Conservation (phyloP, 495 filamentous ascomycete genomes). For the Daldinia loculata region DNA sequence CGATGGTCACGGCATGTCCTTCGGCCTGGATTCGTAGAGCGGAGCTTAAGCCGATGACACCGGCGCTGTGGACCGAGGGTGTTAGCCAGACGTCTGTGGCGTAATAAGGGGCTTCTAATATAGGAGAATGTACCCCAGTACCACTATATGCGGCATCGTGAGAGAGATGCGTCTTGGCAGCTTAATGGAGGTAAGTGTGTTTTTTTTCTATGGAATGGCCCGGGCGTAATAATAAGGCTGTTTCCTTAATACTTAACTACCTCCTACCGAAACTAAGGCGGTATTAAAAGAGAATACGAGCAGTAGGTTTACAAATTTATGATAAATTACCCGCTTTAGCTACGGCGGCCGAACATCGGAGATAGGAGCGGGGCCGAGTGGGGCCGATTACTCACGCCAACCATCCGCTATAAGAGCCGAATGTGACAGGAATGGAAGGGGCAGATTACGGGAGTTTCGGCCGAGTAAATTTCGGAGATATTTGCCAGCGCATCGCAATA, state of each 20-base stretch:
- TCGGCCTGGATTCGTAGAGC: constrained; percentile 60
- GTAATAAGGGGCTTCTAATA: neutral
- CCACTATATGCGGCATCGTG: constrained; percentile 48
- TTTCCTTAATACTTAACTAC: neutral
- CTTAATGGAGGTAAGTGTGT: neutral
- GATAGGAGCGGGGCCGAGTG: constrained; percentile 19
- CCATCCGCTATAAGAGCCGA: constrained; percentile 5
- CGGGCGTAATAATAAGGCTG: neutral
- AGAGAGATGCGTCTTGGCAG: neutral
- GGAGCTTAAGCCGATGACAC: constrained; percentile 65
- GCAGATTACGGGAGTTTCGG: neutral
- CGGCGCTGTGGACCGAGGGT: constrained; percentile 59
- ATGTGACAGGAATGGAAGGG: constrained; percentile 3
- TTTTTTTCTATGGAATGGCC: neutral
- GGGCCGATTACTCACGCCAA: constrained; percentile 11
- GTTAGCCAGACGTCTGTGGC: neutral
- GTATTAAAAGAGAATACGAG: no score
- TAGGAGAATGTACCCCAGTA: constrained; percentile 52
- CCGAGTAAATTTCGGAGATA: neutral
- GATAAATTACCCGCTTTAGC: neutral
- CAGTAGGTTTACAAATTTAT: neutral
- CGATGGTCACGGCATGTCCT: constrained; percentile 59
- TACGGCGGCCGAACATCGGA: constrained; percentile 31
- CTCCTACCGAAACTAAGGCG: neutral
- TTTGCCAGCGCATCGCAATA: neutral